Conservation (phyloP, 2,329 filamentous ascomycete species). For the Ophiobolus disseminans region DNA sequence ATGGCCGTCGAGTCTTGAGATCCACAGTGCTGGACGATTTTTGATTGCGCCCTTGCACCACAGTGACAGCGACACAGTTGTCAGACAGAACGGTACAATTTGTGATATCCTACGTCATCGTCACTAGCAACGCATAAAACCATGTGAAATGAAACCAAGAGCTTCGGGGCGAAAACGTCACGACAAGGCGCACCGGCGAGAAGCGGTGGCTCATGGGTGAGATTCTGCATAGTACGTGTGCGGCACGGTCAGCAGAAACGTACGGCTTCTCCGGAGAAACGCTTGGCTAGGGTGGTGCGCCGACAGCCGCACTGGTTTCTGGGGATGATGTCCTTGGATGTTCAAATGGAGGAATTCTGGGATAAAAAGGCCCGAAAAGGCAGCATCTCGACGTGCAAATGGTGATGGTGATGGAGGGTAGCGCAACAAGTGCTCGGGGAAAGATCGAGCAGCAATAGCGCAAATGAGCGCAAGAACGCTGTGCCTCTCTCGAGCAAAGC, state of each 20-base stretch:
- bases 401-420: not conserved
- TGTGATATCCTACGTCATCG: not conserved
- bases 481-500: not conserved
- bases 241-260: constrained; percentile 17
- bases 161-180: not conserved
- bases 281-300: constrained; percentile 12
- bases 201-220: constrained; percentile 15
- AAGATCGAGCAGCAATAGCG: not conserved
- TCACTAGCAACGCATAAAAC: not conserved
- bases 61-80: too few relatives aligned
- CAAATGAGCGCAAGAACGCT: not conserved
- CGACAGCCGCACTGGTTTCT: constrained; percentile 8
- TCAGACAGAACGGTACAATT: too few relatives aligned
- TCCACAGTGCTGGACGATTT: too few relatives aligned
- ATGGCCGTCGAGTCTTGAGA: too few relatives aligned
- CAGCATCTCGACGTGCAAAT: not conserved
- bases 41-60: too few relatives aligned
- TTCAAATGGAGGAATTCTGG: not conserved
- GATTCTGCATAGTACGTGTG: constrained; percentile 12
- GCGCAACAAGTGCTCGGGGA: not conserved
- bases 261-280: constrained; percentile 6
- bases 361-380: not conserved
- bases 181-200: constrained; percentile 2
- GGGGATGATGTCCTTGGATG: constrained; percentile 12
- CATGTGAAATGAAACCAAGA: too few relatives aligned